Base-by-base conservation (phyloP, 2,329 filamentous ascomycete genomes). In the Camillea tinctor region DNA sequence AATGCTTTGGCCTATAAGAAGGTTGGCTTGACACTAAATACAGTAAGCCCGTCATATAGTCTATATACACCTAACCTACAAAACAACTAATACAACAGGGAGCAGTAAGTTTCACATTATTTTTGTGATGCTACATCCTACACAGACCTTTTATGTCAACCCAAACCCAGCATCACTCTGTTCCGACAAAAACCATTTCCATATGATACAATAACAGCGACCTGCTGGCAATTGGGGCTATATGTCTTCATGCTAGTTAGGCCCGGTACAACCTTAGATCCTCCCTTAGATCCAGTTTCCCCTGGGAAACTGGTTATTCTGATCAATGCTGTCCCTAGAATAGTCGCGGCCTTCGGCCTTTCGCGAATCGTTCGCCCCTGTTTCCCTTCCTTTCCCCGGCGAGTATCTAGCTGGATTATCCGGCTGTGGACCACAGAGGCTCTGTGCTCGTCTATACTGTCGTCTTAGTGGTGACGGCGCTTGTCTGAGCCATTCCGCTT, bases 401-500 rank as follows among this genome's bases (percentile, higher is more conserved):
- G n/a, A n/a, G 11, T n/a, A 52, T 48, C 50, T 15, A 26, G 50
- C 54, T 1, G 58, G n/a, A 22, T 62, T 67, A 15, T 64, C 64
- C 2, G 64, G 61, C 40, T 58, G 52, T 20, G 67, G 64, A 30
- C 68, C 71, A 68, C 67, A 70, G 3, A 66, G 50, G 22, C 62
- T 53, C 40, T 64, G 59, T 9, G 55, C 50, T 23, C 57, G 23
- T 15, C 53, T 64, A 49, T 55, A 60, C 20, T 56, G 63, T 48
- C 53, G 54, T 20, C 61, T 53, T 13, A 64, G 44, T n/a, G 71
- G 71, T 5, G 72, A 72, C 2, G 71, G 71, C 13, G 64, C 69
- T 21, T 65, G 70, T 55, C 68, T 64, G 24, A 74, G 65, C 72
- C 72, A 74, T 58, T 73, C 68, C 13, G 70, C 63, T 52, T 73